Conservation (phyloP, 768 basidiomycete species). For the Hydnomerulius pinastri region DNA sequence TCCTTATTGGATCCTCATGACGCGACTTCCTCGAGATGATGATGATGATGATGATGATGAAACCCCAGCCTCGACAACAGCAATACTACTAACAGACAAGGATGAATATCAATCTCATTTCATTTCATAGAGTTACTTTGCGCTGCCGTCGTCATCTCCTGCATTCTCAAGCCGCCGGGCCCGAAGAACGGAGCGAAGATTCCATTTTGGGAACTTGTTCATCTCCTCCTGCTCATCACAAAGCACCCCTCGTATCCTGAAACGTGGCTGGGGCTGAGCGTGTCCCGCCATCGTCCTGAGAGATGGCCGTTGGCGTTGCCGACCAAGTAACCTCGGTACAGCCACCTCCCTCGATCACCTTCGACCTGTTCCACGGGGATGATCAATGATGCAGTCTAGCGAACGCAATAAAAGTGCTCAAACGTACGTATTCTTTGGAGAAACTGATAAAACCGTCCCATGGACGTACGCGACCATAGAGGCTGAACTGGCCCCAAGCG, state of each 20-base stretch:
- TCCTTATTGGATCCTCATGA: too few species aligned
- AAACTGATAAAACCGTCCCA: constrained; percentile 81
- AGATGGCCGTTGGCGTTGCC: constrained; percentile 69
- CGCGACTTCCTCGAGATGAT: too few species aligned
- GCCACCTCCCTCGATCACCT: constrained; percentile 77
- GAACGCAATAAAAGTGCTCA: neutral
- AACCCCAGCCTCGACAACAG: too few species aligned
- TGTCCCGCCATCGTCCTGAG: constrained; percentile 88
- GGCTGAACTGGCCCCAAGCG: constrained; percentile 85
- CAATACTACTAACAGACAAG: neutral
- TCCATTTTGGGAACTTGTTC: constrained; percentile 7
- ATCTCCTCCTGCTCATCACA: constrained; percentile 67
- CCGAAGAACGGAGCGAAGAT: neutral
- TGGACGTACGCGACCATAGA: constrained; percentile 78
- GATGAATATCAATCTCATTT: neutral
- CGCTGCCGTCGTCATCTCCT: neutral
- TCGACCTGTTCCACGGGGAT: constrained; percentile 46
- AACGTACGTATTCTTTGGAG: constrained; percentile 80
- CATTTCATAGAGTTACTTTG: neutral
- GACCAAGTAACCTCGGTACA: constrained; percentile 83
- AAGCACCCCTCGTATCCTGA: constrained; percentile 88
- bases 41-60: too few species aligned
- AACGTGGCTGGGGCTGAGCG: constrained; percentile 59
- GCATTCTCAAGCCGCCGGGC: neutral
- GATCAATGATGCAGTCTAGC: constrained; percentile 1